Evolutionary conservation across 1,139 yeast species (phyloP).

Genomic region (Pichia sp.): DNA sequence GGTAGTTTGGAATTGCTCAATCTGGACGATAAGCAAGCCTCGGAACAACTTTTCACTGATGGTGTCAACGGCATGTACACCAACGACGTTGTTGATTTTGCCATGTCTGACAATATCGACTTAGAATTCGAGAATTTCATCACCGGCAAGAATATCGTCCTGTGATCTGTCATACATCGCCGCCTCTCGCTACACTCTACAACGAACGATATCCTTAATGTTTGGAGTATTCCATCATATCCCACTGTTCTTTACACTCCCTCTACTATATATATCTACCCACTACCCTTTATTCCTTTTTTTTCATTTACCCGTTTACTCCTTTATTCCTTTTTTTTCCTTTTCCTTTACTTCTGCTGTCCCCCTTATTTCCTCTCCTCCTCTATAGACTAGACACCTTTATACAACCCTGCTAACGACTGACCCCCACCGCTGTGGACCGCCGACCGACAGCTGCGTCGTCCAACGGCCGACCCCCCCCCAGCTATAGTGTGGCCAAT

Average conservation of each 20-base stretch:
- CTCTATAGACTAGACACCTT: neutral
- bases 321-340: too few relatives aligned
- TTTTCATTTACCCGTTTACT: too few relatives aligned
- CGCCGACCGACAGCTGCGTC: too few relatives aligned
- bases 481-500: too few relatives aligned
- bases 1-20: slow-evolving; percentile 8
- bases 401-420: neutral
- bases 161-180: too few relatives aligned
- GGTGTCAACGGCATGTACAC: neutral
- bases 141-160: slow-evolving; percentile 20
- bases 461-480: too few relatives aligned
- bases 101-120: slow-evolving; percentile 24
- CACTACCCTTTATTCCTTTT: neutral
- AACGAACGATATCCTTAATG: too few relatives aligned
- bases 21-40: neutral
- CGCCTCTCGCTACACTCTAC: too few relatives aligned
- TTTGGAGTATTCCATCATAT: too few relatives aligned
- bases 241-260: too few relatives aligned
- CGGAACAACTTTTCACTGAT: neutral
- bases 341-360: neutral
- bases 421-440: too few relatives aligned
- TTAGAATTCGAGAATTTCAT: slow-evolving; percentile 31
- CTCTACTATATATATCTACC: too few relatives aligned
- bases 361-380: neutral
- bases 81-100: slow-evolving; percentile 5